phyloP scores from a whole-genome alignment of 2,329 filamentous ascomycete genomes.

The Cladophialophora carrionii region DNA sequence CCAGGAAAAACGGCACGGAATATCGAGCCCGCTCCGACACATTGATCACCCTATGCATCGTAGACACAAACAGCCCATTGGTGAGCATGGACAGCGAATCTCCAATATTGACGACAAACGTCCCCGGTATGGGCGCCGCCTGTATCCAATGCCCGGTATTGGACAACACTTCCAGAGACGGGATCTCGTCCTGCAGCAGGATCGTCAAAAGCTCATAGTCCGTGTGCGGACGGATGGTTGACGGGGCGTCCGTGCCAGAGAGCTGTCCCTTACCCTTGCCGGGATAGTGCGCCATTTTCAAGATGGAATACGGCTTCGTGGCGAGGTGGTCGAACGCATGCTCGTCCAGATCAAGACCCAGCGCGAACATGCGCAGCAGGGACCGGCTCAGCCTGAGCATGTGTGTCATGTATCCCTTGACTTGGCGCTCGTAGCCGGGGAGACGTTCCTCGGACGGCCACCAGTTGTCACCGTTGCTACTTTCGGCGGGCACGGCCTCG shows the following conservation, averaged over 20 bases:
- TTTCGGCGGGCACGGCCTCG: neutral
- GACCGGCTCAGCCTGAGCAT: constrained; percentile 55
- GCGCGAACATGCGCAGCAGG: constrained; percentile 58
- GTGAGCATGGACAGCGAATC: constrained; percentile 57
- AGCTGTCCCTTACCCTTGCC: constrained; percentile 35
- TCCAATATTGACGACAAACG: constrained; percentile 56
- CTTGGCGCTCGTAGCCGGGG: constrained; percentile 21
- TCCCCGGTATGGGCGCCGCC: constrained; percentile 48
- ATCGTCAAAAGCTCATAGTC: constrained; percentile 60
- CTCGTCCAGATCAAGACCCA: constrained; percentile 59
- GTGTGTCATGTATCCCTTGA: constrained; percentile 25
- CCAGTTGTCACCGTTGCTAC: constrained; percentile 30
- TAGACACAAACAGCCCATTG: constrained; percentile 55
- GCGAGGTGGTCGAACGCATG: constrained; percentile 60
- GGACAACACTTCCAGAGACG: constrained; percentile 56
- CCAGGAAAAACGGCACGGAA: constrained; percentile 62
- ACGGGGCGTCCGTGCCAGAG: constrained; percentile 38
- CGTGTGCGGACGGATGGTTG: constrained; percentile 46
- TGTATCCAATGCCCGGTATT: constrained; percentile 49
- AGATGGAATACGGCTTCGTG: constrained; percentile 54
- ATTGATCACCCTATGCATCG: constrained; percentile 59
- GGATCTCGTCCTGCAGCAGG: constrained; percentile 58
- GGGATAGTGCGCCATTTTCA: constrained; percentile 54
- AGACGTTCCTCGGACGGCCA: constrained; percentile 26
- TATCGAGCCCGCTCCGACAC: constrained; percentile 43